Evolutionary conservation across 345 rosid genomes (phyloP), one percentile per base, ranked within the genome.

Genomic region (Citrus cavaleriei): DNA sequence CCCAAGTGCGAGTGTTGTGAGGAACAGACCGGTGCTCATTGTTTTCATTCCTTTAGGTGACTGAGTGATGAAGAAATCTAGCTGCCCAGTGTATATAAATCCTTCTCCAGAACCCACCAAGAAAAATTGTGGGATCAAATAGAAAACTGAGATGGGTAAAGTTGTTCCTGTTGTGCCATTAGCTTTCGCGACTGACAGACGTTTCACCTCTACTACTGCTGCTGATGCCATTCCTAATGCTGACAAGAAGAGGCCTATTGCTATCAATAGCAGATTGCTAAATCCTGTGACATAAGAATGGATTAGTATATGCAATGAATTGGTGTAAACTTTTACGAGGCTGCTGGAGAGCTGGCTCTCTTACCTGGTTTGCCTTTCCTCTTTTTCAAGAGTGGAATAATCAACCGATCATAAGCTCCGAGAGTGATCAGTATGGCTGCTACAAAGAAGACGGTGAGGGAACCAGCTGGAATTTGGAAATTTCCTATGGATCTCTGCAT

Each of bases 11-110:
- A 91, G 74, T 10, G 95, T 90, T 35, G 89, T 85, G 46, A 90
- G 87, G 85, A 91, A 89, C 59, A 91, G 81, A 51, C 93, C 90
- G 2, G 93, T 90, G 84, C 93, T 90, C 91, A 91, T 88, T 40
- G 93, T 84, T 82, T 91, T 91, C 93, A 90, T 88, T 58, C 91
- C 91, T 68, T 89, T 87, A 2, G 93, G 95, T 1, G 91, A 89
- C 70, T 89, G 91, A 13, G 91, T 87, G 22, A 90, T 88, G 88
- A 91, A 91, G 85, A 91, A 90, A 73, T 88, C 95, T 28, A 92
- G 95, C 72, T 90, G 92, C 35, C 95, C 93, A 2, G 91, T 86
- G 87, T 90, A 90, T 35, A 88, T 90, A 77, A 90, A 90, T 18
- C 87, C 91, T 83, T 90, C 93, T 19, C 90, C 95, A 6, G 93